Evolutionary conservation across 2,329 filamentous ascomycete genomes (phyloP), one percentile per base, ranked within the genome.

Genomic region (Fusarium agapanthi): DNA sequence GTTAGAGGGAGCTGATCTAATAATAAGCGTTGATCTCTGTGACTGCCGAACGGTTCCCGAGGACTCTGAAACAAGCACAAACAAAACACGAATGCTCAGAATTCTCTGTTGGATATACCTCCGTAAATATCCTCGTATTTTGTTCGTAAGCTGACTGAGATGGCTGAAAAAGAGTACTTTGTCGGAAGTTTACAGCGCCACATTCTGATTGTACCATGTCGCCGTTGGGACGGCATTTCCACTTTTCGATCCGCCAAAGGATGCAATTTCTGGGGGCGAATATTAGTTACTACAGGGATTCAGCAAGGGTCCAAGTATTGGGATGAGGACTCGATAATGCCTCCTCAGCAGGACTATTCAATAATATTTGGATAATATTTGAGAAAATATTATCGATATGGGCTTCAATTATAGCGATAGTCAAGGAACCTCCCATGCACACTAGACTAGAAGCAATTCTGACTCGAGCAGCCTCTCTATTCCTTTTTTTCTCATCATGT

Each of bases 181-280:
- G 40, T 44, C 62, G 67, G 71, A 61, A 56, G 48, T 68, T 69
- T 73, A 56, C 47, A 34, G 53, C 64, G 62, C 70, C 71, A 73
- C 70, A 64, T 71, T 58, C 35, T 44, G 41, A 24, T 18, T 41
- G 32, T 47, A 24, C 44, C 44, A 35, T 50, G 61, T 48, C 30
- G 37, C 57, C 58, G 54, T 55, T 67, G 51, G 45, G 40, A 48
- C 43, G 45, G 48, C 35, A 64, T 58, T 69, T 69, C 65, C 66
- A 70, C 69, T 69, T 69, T 72, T 57, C 69, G 69, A 63, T 72
- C 69, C 48, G 47, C 40, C 60, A 72, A 54, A 72, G 43, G 44
- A 72, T 72, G 68, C 37, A 71, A 57, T 53, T 50, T 69, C 24
- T 45, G 53, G 43, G 69, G 60, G 43, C 58, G 63, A 59, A 53